Base-by-base conservation (phyloP, 805 yeast genomes). In the Teunomyces tritomae region DNA sequence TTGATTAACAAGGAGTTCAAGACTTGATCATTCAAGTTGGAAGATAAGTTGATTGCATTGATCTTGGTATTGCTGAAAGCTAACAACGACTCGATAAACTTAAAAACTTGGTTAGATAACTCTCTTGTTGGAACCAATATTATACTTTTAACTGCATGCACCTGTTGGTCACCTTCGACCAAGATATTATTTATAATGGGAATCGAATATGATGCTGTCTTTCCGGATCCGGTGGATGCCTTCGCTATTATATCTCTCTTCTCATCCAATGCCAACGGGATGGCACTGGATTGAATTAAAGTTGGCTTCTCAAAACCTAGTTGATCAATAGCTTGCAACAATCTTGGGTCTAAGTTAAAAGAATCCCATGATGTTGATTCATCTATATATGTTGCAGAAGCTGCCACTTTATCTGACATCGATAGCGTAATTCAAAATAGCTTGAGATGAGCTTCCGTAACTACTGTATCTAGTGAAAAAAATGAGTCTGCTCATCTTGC, bases 171-270 rank as follows among this genome's bases (percentile, higher is more conserved):
- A n/a, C 53, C 58, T 3, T 70, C 71, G 17, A 73, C 70, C 49
- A 92, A 71, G 35, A 94, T 79, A 35, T 83, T 78, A 64, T 94
- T 96, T 35, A 94, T 65, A 13, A 94, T 84, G 5, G 99, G 99
- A 43, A 92, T 78, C 53, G 85, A 69, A 63, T 92, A 92, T 1
- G 97, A 96, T 8, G 89, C 87, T 0, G 98, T 92, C 67, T 92
- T 92, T 54, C 98, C 98, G 7, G 96, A 87, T 3, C 99, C 99
- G 0, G 99, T 92, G 24, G 89, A 83, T 5, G 98, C 97, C 62
- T 87, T 84, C 33, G 97, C 97, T 41, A 92, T 85, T 53, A 92
- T 86, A 64, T 92, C 97, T 70, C 90, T 85, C 62, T 85, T 87
- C 56, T 92, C 94, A 54, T 89, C 87, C 45, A 94, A 69, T 0